Percentiles rank a stretch among this genome's conserved stretches.
Evolutionary conservation across 306 rosid genomes (phyloP).

Genomic region (Vachellia collinsii): DNA sequence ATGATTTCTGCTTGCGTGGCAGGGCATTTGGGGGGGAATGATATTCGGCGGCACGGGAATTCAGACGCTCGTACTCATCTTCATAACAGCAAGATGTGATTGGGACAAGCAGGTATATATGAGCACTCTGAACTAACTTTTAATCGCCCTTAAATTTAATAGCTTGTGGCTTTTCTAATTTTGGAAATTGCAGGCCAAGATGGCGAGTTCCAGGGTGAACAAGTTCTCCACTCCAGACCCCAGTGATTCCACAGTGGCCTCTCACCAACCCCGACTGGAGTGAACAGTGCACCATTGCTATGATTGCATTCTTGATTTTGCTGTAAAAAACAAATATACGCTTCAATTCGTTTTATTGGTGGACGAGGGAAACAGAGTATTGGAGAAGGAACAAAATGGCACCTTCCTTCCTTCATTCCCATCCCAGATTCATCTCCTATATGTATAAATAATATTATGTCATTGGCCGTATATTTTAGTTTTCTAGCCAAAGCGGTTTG

Average conservation of each 20-base stretch:
- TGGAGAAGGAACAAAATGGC: background rate
- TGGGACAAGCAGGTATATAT: slow-evolving; percentile 81
- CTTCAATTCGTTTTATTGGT: no score
- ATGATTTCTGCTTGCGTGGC: background rate
- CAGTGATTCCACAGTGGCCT: background rate
- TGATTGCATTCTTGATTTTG: background rate
- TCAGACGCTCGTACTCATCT: slow-evolving; percentile 57
- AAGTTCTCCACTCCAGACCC: slow-evolving; percentile 47
- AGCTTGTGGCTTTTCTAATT: background rate
- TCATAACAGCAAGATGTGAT: slow-evolving; percentile 48
- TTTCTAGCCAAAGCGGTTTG: background rate
- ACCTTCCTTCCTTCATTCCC: background rate
- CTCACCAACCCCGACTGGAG: background rate
- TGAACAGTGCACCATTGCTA: background rate
- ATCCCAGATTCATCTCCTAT: background rate
- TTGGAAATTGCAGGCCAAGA: slow-evolving; percentile 50
- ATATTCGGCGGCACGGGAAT: slow-evolving; percentile 75
- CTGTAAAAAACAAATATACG: background rate
- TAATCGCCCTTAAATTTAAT: no score
- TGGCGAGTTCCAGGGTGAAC: slow-evolving; percentile 44
- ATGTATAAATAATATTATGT: no score
- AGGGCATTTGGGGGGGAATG: slow-evolving; percentile 90
- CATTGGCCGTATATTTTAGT: no score
- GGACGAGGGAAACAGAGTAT: no score
- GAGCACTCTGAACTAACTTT: background rate